phyloP scores from a whole-genome alignment of 495 filamentous ascomycete genomes.

The Chaetomium fimeti region DNA sequence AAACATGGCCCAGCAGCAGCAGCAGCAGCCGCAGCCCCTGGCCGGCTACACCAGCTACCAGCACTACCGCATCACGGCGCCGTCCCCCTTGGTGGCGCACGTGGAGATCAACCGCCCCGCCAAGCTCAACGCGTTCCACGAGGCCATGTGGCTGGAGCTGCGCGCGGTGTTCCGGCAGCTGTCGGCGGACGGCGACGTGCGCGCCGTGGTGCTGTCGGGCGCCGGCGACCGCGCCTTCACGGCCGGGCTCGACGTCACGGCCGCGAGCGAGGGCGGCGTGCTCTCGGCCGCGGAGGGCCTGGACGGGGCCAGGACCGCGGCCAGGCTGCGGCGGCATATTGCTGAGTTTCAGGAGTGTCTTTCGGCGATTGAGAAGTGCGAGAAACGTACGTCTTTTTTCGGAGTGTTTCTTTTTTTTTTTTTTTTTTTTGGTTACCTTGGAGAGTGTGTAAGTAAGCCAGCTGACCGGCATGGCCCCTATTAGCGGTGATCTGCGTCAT shows the following conservation, averaged over 20 bases:
- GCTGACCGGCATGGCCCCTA: background rate
- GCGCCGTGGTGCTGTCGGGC: conserved; percentile 77
- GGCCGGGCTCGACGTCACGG: conserved; percentile 75
- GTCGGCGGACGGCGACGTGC: conserved; percentile 68
- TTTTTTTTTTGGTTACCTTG: background rate
- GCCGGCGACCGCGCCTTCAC: conserved; percentile 84
- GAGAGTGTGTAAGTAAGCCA: background rate
- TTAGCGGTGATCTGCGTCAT: conserved; percentile 77
- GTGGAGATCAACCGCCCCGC: conserved; percentile 89
- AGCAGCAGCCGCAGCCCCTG: background rate
- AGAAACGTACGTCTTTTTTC: conserved; percentile 69
- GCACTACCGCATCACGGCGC: conserved; percentile 76
- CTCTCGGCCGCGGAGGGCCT: conserved; percentile 39
- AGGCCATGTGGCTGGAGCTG: conserved; percentile 89
- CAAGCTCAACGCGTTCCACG: conserved; percentile 88
- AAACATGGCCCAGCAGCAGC: background rate
- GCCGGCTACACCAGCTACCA: conserved; percentile 50
- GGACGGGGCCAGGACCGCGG: conserved; percentile 70
- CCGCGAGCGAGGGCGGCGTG: conserved; percentile 43
- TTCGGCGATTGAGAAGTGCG: conserved; percentile 73
- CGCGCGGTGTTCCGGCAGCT: conserved; percentile 68
- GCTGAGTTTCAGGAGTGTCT: conserved; percentile 76
- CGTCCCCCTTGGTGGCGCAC: conserved; percentile 72
- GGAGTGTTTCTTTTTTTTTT: background rate
- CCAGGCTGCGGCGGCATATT: conserved; percentile 63